Base-by-base conservation (phyloP, 306 rosid species). In the Psophocarpus tetragonolobus region DNA sequence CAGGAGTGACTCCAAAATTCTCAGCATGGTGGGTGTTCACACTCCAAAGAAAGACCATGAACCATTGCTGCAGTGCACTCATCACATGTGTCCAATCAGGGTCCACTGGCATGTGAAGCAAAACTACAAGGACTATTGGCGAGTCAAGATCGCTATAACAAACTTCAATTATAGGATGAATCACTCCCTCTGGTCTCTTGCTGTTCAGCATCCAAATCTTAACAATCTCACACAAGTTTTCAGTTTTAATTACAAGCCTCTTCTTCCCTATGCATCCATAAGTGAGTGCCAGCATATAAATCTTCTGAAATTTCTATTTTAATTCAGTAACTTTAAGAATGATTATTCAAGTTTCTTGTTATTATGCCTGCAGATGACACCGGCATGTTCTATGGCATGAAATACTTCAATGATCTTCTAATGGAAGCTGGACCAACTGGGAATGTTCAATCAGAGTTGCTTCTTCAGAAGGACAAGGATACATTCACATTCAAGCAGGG, bases 71-170 rank as follows among this genome's bases (percentile, higher is more conserved):
- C 97, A 92, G 35, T 95, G 99, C 83, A 95, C 98, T 30, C 96
- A 91, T 76, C 97, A 95, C 64, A 91, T 95, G 97, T 95, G 98
- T 72, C 99, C 97, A 3, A 82, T 92, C 64, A 85, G 99, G 42
- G 92, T 95, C 15, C 97, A 95, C 50, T 95, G 99, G 97, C 97
- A 91, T 61, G 96, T 95, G 75, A 91, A 89, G 81, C 51, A 9
- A 2, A 95, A 95, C 80, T 92, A 92, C 81, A 92, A 88, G 76
- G 99, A 92, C 50, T 95, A 92, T 53, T 92, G 99, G 97, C 79
- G 97, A 15, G 96, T 88, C 81, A 95, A 95, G 89, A 68, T 95
- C 13, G 76, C 97, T 26, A 32, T 92, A 47, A 95, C 96, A 24
- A 95, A 95, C 82, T 95, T 92, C 85, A 89, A 95, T 83, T 88